phyloP scores from a whole-genome alignment of 139 green algal species.

The Coccomyxa sp. region DNA sequence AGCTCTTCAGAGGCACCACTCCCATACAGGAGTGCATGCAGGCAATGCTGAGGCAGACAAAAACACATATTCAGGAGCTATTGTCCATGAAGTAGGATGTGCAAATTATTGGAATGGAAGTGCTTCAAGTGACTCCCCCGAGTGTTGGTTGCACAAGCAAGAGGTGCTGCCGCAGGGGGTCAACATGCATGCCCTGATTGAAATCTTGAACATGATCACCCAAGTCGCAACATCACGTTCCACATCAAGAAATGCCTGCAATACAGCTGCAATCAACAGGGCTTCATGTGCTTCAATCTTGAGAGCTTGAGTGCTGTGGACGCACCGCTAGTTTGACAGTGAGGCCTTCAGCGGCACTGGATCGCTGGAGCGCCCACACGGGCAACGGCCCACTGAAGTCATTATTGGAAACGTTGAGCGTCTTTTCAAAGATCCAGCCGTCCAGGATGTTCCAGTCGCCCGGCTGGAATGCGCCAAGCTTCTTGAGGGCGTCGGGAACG shows the following conservation, averaged over 20 bases:
- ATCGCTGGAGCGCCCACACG: background rate
- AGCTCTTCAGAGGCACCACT: too few relatives aligned
- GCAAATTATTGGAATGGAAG: too few relatives aligned
- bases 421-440: background rate
- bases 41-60: too few relatives aligned
- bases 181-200: background rate
- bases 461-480: background rate
- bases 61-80: background rate
- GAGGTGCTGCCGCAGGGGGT: background rate
- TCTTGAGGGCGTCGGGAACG: background rate
- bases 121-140: background rate
- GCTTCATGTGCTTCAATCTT: too few relatives aligned
- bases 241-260: too few relatives aligned
- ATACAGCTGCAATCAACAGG: too few relatives aligned
- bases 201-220: background rate
- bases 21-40: background rate
- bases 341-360: background rate
- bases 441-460: slow-evolving; percentile 2
- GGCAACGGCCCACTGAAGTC: background rate
- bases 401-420: slow-evolving; percentile 4
- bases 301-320: too few relatives aligned
- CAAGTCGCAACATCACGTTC: too few relatives aligned
- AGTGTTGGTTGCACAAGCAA: background rate
- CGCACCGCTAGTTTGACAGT: background rate
- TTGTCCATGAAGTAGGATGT: background rate